phyloP scores from a whole-genome alignment of 768 basidiomycete genomes.

The Gloeophyllum trabeum region DNA sequence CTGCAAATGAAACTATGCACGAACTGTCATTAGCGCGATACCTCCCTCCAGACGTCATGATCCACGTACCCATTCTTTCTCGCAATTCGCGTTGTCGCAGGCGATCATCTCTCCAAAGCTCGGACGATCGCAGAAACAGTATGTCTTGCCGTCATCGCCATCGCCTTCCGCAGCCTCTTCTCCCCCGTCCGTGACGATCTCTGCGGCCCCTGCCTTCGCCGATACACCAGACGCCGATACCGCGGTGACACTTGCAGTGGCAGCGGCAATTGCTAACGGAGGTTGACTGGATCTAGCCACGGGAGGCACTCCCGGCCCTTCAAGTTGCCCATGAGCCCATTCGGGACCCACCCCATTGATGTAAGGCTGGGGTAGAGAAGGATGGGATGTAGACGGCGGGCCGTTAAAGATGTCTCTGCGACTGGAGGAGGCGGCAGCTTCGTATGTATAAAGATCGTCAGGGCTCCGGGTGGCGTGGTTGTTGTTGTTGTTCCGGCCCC shows the following conservation, averaged over 20 bases:
- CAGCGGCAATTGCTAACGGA: conserved; percentile 12
- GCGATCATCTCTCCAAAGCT: conserved; percentile 95
- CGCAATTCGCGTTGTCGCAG: conserved; percentile 75
- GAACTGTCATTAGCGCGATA: conserved; percentile 6
- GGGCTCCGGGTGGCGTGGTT: conserved; percentile 12
- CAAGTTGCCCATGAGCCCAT: conserved; percentile 41
- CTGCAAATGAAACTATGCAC: conserved; percentile 61
- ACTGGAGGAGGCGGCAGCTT: conserved; percentile 13
- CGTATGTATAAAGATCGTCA: conserved; percentile 11
- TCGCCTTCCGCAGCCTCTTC: conserved; percentile 38
- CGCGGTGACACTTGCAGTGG: conserved; percentile 23
- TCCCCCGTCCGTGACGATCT: conserved; percentile 26
- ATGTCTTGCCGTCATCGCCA: conserved; percentile 47
- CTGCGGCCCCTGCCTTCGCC: conserved; percentile 17
- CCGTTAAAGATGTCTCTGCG: conserved; percentile 31
- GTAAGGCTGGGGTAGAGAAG: conserved; percentile 42
- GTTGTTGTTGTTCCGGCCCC: conserved; percentile 16
- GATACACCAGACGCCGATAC: conserved; percentile 13
- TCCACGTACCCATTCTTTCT: conserved; percentile 80
- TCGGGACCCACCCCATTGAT: conserved; percentile 19
- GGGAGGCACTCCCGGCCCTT: conserved; percentile 74
- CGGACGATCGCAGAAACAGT: conserved; percentile 77
- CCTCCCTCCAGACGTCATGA: conserved; percentile 4
- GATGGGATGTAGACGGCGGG: conserved; percentile 38
- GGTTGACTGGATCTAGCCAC: conserved; percentile 25